Base-by-base conservation (phyloP, 2,329 filamentous ascomycete species). In the Fusarium dlaminii region DNA sequence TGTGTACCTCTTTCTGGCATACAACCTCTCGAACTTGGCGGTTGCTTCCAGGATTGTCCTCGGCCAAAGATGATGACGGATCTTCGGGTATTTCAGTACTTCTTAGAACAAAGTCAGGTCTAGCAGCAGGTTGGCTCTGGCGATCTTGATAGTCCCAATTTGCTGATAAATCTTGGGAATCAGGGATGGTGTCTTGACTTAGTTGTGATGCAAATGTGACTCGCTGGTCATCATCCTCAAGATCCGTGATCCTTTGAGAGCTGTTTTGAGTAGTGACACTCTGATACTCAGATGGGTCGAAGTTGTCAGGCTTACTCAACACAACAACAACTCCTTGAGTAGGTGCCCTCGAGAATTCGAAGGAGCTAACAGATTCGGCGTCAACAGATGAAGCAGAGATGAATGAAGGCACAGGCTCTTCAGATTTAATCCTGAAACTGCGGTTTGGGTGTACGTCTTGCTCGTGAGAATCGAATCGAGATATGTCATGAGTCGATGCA, bases 161-260 rank as follows among this genome's bases (percentile, higher is more conserved):
- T 17, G 72, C 75, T n/a, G 80, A 80, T 15, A 68, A 72, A 39
- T 83, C 84, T 66, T 86, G 84, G 2, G 86, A 87, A 66, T 87
- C 85, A 1, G 84, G 84, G 30, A 87, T 83, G 8, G 83, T 86
- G 32, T 73, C 72, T 60, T 81, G 79, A 63, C 81, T 84, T 42
- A 80, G 65, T 32, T 79, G 73, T 9, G 79, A 77, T 24, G 79
- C 70, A 63, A 85, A 58, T 17, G 75, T 63, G 48, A 81, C 63
- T 46, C 79, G 78, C 29, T 78, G 76, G 68, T 83, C 83, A 54
- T 80, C 75, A 42, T 80, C 79, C 52, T 84, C 83, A 29, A 81
- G 81, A 49, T 82, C 80, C 9, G 80, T 79, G 14, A 85, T 29
- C 20, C 29, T 68, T 60, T 78, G 72, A 15, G 72, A 78, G 37